These are phyloP conservation scores for Athelia psychrophila DNA, from an alignment of 1,284 basidiomycete species.

Conservation along the genomic window DNA sequence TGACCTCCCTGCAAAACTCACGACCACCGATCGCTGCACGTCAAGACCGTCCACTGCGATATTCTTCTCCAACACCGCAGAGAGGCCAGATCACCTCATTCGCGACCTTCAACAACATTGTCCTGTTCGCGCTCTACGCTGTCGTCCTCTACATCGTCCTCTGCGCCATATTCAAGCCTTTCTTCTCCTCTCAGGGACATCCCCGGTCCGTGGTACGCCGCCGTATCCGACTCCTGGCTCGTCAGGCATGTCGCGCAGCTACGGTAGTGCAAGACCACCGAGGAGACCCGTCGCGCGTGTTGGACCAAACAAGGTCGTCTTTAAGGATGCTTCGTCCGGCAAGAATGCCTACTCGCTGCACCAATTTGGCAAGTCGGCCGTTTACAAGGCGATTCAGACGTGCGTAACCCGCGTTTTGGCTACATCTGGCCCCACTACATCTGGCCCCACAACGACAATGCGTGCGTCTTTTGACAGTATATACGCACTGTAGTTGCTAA, in stretches of 20 bases:
- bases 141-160: slow-evolving; percentile 19
- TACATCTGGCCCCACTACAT: slow-evolving; percentile 13
- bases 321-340: slow-evolving; percentile 42
- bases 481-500: slow-evolving; percentile 29
- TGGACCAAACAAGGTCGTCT: slow-evolving; percentile 50
- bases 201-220: slow-evolving; percentile 53
- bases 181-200: slow-evolving; percentile 42
- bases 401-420: slow-evolving; percentile 32
- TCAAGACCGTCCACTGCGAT: too few relatives aligned
- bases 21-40: too few relatives aligned
- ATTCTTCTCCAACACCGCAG: too few relatives aligned
- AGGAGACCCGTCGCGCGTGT: slow-evolving; percentile 48
- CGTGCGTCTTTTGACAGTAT: slow-evolving; percentile 47
- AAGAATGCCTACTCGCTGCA: slow-evolving; percentile 43
- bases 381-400: slow-evolving; percentile 74
- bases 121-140: slow-evolving; percentile 10
- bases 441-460: slow-evolving; percentile 65
- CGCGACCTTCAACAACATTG: slow-evolving; percentile 23
- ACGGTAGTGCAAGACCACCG: slow-evolving; percentile 43
- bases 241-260: slow-evolving; percentile 46
- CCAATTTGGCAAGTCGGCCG: slow-evolving; percentile 49
- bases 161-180: slow-evolving; percentile 37
- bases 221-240: slow-evolving; percentile 47
- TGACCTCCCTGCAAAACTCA: too few relatives aligned
- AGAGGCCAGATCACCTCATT: slow-evolving; percentile 12